These are phyloP conservation scores for Rhamnella rubrinervis DNA, from an alignment of 331 rosid genomes.

Conservation along the genomic window DNA sequence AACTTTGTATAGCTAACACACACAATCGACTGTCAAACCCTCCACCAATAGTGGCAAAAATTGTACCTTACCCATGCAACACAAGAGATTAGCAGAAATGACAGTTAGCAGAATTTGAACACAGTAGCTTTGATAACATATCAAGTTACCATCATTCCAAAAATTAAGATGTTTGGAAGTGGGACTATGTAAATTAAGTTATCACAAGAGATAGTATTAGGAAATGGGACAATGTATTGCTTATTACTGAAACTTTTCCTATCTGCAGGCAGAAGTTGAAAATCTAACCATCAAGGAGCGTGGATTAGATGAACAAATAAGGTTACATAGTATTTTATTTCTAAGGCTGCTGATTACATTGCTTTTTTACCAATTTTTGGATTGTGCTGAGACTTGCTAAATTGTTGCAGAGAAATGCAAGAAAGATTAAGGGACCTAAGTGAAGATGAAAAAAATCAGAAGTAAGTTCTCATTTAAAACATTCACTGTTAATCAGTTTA, in stretches of 20 bases:
- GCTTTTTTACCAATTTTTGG: conserved; percentile 17
- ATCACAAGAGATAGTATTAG: no score
- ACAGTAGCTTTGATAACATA: no score
- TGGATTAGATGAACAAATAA: conserved; percentile 77
- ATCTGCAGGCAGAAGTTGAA: conserved; percentile 83
- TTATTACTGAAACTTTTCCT: conserved; percentile 1
- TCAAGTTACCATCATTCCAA: no score
- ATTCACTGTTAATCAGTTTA: conserved; percentile 19
- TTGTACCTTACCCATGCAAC: no score
- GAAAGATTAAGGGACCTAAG: conserved; percentile 80
- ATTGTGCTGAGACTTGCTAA: conserved; percentile 26
- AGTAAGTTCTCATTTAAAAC: conserved; percentile 40
- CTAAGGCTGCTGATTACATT: conserved; percentile 17
- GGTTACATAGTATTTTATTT: conserved; percentile 45
- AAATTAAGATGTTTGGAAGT: no score
- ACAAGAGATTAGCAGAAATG: no score
- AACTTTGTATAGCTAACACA: no score
- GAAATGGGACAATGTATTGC: not conserved
- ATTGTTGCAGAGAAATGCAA: conserved; percentile 84
- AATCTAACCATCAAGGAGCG: conserved; percentile 69
- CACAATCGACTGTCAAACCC: no score
- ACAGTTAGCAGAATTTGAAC: no score
- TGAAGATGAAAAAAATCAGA: conserved; percentile 85
- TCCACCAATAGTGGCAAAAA: no score
- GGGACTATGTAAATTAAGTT: no score